Conservation (phyloP, 202 grass and related monocot species). For the Schoenoplectus triqueter region DNA sequence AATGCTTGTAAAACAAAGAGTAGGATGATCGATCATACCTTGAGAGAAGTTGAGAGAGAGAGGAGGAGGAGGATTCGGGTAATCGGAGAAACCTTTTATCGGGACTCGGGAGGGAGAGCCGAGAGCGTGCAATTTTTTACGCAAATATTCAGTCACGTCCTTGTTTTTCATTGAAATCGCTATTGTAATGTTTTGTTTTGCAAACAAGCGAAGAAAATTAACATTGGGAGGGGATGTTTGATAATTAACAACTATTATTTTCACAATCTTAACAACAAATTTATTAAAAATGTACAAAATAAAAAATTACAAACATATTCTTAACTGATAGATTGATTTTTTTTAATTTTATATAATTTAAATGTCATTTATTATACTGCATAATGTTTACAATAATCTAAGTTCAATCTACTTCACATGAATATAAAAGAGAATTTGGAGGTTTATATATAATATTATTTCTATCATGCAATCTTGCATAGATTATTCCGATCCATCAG, state of each 20-base stretch:
- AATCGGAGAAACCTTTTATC: not conserved
- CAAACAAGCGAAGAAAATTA: not conserved
- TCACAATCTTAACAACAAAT: too few relatives aligned
- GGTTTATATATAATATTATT: too few relatives aligned
- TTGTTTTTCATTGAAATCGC: constrained; percentile 9
- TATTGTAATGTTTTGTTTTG: not conserved
- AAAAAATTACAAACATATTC: too few relatives aligned
- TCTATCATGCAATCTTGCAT: too few relatives aligned
- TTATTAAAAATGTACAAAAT: too few relatives aligned
- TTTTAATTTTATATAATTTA: too few relatives aligned
- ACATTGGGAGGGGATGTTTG: not conserved
- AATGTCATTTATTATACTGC: too few relatives aligned
- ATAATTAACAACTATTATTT: not conserved
- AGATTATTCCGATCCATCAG: too few relatives aligned
- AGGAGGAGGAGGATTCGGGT: not conserved
- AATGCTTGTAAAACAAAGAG: constrained; percentile 23
- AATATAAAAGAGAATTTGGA: too few relatives aligned
- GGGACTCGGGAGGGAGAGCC: not conserved
- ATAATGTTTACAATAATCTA: too few relatives aligned
- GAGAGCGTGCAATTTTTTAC: constrained; percentile 1
- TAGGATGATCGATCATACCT: constrained; percentile 32
- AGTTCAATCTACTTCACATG: too few relatives aligned
- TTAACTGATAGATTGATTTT: too few relatives aligned
- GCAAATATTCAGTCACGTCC: constrained; percentile 5
- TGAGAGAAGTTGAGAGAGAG: constrained; percentile 6